Percentiles rank a stretch among this genome's conserved stretches.
Evolutionary conservation across 2,329 filamentous ascomycete genomes (phyloP).

Genomic region (Hysterium pulicare): DNA sequence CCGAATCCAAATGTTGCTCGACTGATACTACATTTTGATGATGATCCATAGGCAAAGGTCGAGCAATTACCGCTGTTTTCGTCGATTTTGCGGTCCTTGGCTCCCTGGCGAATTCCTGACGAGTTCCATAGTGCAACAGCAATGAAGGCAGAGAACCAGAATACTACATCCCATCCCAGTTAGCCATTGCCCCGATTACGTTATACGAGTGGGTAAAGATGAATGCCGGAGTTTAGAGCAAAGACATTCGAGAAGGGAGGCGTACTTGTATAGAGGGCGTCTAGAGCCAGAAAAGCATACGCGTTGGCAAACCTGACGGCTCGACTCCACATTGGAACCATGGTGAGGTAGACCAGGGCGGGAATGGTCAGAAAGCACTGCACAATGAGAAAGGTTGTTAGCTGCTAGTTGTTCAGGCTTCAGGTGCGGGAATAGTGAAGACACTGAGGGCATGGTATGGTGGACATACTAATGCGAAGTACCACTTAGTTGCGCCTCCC

Average conservation of each 20-base stretch:
- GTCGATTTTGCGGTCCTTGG: slow-evolving; percentile 38
- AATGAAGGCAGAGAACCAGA: slow-evolving; percentile 60
- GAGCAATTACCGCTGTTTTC: slow-evolving; percentile 49
- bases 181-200: no score
- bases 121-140: slow-evolving; percentile 56
- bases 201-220: no score
- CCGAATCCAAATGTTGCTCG: slow-evolving; percentile 55
- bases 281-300: slow-evolving; percentile 57
- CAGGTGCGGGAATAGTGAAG: no score
- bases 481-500: slow-evolving; percentile 55
- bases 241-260: no score
- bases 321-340: slow-evolving; percentile 60
- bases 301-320: slow-evolving; percentile 57
- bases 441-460: no score
- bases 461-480: slow-evolving; percentile 57
- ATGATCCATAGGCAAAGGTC: slow-evolving; percentile 54
- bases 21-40: slow-evolving; percentile 55
- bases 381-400: not conserved
- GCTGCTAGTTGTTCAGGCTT: no score
- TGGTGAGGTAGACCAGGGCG: slow-evolving; percentile 57
- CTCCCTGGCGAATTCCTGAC: slow-evolving; percentile 51
- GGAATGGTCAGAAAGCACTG: slow-evolving; percentile 60
- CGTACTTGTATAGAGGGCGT: slow-evolving; percentile 47
- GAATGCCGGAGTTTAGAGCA: no score
- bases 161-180: no score